A percentile compares a stretch with the other conserved stretches of the same genome.
phyloP scores from a whole-genome alignment of 2,329 filamentous ascomycete genomes.

The Hypoxylon sp. region DNA sequence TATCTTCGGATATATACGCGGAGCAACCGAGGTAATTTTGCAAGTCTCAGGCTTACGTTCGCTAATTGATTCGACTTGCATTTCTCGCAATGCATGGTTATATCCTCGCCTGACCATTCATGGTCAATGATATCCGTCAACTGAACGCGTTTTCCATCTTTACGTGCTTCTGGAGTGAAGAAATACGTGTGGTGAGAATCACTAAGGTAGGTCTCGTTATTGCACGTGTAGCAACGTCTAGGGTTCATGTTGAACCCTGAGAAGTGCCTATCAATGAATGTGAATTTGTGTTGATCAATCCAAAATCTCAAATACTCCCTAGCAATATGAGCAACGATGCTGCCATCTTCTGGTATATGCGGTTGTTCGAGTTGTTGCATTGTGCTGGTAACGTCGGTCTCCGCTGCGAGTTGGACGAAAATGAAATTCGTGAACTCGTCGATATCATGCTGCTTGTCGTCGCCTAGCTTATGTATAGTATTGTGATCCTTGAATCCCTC shows the following conservation, averaged over 20 bases:
- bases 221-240: neutral
- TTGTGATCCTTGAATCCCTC: conserved; percentile 43
- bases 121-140: neutral
- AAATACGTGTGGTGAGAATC: neutral
- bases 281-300: neutral
- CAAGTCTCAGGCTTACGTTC: neutral
- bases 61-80: neutral
- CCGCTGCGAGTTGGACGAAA: conserved; percentile 85
- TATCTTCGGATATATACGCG: conserved; percentile 72
- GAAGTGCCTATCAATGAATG: conserved; percentile 20
- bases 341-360: conserved; percentile 37
- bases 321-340: conserved; percentile 70
- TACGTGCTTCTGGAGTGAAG: neutral
- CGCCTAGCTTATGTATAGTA: conserved; percentile 71
- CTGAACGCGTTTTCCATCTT: neutral
- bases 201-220: neutral
- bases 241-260: neutral
- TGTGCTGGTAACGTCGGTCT: conserved; percentile 77
- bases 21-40: conserved; percentile 72
- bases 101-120: neutral
- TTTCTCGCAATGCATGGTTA: neutral
- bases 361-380: conserved; percentile 10
- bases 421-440: conserved; percentile 91
- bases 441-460: conserved; percentile 87
- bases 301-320: neutral